phyloP scores from a whole-genome alignment of 2,329 filamentous ascomycete genomes.

The Fusarium sp. region DNA sequence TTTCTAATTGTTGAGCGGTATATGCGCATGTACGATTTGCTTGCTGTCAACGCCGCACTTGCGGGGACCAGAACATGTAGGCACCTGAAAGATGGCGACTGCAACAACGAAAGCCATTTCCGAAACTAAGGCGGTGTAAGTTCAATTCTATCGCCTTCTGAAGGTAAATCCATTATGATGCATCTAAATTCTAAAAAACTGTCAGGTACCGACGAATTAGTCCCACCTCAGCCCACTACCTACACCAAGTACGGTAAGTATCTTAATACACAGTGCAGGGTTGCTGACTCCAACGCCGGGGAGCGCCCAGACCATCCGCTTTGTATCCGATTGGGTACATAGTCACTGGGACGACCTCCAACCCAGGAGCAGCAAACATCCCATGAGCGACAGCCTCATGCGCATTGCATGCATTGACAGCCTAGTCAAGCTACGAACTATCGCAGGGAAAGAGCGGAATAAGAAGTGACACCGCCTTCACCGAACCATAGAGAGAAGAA shows the following conservation, averaged over 20 bases:
- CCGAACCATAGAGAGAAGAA: constrained; percentile 6
- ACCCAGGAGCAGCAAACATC: constrained; percentile 46
- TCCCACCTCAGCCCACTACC: constrained; percentile 33
- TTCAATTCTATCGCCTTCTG: constrained; percentile 14
- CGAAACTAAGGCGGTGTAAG: constrained; percentile 27
- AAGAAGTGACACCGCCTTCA: constrained; percentile 22
- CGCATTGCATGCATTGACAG: constrained; percentile 47
- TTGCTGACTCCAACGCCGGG: constrained; percentile 34
- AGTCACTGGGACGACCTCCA: constrained; percentile 38
- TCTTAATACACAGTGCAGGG: constrained; percentile 40
- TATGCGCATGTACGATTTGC: constrained; percentile 22
- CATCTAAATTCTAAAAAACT: constrained; percentile 10
- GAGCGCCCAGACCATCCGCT: constrained; percentile 34
- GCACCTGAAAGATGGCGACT: constrained; percentile 8
- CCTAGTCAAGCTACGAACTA: constrained; percentile 32
- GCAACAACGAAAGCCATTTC: constrained; percentile 3
- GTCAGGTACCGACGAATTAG: constrained; percentile 31
- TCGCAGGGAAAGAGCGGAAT: constrained; percentile 30
- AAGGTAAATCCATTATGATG: constrained; percentile 27
- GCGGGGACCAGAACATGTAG: constrained; percentile 16
- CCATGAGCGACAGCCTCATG: constrained; percentile 44
- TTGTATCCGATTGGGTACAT: constrained; percentile 45
- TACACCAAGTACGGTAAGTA: constrained; percentile 15
- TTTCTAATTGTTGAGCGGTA: constrained; percentile 28
- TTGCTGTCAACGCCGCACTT: constrained; percentile 7